Evolutionary conservation across 768 basidiomycete genomes (phyloP).

Genomic region (Amanita thiersii): DNA sequence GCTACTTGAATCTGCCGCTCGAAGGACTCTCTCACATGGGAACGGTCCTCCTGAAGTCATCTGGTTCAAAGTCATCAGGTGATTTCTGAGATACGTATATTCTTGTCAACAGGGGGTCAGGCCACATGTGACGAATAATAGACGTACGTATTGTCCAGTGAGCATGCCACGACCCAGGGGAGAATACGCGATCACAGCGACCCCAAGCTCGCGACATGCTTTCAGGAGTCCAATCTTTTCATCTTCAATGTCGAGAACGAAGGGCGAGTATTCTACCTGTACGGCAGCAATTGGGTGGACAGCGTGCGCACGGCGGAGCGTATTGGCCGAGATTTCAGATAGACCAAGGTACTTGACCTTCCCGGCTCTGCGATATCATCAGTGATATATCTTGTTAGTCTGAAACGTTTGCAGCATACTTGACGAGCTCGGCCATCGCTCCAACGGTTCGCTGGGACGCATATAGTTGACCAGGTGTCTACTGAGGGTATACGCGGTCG

Average conservation of each 20-base stretch:
- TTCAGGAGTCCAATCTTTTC: constrained; percentile 30
- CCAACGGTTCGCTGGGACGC: constrained; percentile 27
- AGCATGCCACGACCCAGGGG: constrained; percentile 47
- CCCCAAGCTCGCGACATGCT: constrained; percentile 39
- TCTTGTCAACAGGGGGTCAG: not conserved
- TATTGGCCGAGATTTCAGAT: constrained; percentile 38
- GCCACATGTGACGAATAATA: constrained; percentile 14
- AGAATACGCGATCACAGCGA: constrained; percentile 41
- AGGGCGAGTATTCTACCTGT: constrained; percentile 45
- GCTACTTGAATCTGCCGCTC: not conserved
- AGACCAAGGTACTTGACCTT: constrained; percentile 44
- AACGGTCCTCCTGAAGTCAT: constrained; percentile 29
- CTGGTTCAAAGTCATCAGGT: constrained; percentile 27
- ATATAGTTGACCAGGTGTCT: not conserved
- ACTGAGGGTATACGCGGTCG: constrained; percentile 1
- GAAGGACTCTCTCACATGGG: constrained; percentile 18
- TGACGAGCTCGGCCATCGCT: constrained; percentile 45
- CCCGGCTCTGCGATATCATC: constrained; percentile 20
- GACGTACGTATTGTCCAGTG: constrained; percentile 34
- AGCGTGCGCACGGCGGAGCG: constrained; percentile 41
- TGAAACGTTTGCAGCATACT: constrained; percentile 21
- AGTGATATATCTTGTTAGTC: not conserved
- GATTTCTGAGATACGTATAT: constrained; percentile 20
- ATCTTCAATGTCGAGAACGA: no score
- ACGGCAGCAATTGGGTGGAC: constrained; percentile 43